Conservation (phyloP, 495 filamentous ascomycete species). For the Terfezia claveryi region DNA sequence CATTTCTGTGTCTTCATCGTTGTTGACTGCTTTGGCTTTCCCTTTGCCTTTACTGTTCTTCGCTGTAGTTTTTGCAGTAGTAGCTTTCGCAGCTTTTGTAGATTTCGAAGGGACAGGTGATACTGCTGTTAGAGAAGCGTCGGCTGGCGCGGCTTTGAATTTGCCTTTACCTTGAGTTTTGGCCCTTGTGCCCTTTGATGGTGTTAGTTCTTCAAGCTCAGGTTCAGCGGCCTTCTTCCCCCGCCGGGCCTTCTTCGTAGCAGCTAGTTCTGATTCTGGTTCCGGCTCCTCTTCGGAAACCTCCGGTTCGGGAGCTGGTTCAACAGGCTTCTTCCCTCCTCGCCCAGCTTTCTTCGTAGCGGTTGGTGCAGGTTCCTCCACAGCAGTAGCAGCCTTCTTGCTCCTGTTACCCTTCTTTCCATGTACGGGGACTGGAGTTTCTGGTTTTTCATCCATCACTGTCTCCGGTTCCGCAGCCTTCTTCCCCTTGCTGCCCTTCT, state of each 20-base stretch:
- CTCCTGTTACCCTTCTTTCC: not conserved
- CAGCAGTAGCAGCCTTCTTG: not conserved
- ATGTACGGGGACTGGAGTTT: not conserved
- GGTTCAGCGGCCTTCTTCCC: not conserved
- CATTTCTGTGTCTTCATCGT: not conserved
- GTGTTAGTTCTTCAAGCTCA: not conserved
- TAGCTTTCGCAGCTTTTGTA: too few species aligned
- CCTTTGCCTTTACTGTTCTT: too few species aligned
- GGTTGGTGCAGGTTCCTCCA: not conserved
- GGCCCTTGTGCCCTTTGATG: not conserved
- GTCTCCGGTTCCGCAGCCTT: not conserved
- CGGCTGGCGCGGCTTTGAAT: not conserved
- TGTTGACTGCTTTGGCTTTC: too few species aligned
- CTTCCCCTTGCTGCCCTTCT: not conserved
- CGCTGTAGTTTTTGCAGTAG: too few species aligned
- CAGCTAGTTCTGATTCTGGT: not conserved
- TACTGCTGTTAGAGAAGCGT: too few species aligned
- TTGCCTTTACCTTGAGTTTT: conserved; percentile 5
- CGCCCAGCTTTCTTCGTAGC: not conserved
- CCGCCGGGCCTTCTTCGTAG: not conserved
- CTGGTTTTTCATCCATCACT: not conserved
- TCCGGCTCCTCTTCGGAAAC: not conserved
- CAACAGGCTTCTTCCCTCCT: not conserved
- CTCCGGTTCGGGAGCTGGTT: not conserved
- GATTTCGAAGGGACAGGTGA: too few species aligned